Conservation (phyloP, 2,329 filamentous ascomycete genomes). For the Niveomyces coronatus region DNA sequence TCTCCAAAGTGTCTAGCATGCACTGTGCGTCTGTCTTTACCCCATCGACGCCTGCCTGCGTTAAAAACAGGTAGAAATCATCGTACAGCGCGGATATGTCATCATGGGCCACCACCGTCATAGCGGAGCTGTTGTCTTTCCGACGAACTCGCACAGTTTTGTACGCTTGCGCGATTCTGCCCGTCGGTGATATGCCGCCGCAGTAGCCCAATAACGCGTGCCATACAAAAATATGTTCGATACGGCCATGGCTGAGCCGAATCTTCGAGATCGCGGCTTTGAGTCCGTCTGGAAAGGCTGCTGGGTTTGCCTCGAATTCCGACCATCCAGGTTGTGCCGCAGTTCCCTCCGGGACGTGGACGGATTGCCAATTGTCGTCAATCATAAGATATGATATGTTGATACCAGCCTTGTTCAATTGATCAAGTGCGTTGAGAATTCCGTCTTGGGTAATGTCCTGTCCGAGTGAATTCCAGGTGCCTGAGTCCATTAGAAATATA, state of each 20-base stretch:
- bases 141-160: constrained; percentile 55
- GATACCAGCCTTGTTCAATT: constrained; percentile 60
- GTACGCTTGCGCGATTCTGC: constrained; percentile 67
- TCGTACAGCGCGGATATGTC: constrained; percentile 72
- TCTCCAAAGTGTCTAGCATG: constrained; percentile 66
- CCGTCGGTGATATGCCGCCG: constrained; percentile 72
- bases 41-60: constrained; percentile 62
- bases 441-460: constrained; percentile 74
- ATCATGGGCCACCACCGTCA: constrained; percentile 63
- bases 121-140: constrained; percentile 36
- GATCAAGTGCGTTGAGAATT: constrained; percentile 63
- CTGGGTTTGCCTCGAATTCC: constrained; percentile 74
- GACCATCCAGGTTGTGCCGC: constrained; percentile 55
- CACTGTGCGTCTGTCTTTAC: constrained; percentile 95
- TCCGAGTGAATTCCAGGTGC: constrained; percentile 89
- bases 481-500: constrained; percentile 24
- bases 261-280: constrained; percentile 61
- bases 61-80: constrained; percentile 83
- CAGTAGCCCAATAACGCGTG: constrained; percentile 85
- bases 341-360: constrained; percentile 38
- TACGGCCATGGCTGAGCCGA: constrained; percentile 55
- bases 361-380: constrained; percentile 91
- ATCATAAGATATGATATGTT: constrained; percentile 81
- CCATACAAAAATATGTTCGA: constrained; percentile 87
- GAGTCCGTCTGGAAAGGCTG: constrained; percentile 71